A percentile compares a stretch with the other conserved stretches of the same genome.
phyloP scores from a whole-genome alignment of 2,329 filamentous ascomycete genomes.

The Neophaeococcomyces mojaviensis region DNA sequence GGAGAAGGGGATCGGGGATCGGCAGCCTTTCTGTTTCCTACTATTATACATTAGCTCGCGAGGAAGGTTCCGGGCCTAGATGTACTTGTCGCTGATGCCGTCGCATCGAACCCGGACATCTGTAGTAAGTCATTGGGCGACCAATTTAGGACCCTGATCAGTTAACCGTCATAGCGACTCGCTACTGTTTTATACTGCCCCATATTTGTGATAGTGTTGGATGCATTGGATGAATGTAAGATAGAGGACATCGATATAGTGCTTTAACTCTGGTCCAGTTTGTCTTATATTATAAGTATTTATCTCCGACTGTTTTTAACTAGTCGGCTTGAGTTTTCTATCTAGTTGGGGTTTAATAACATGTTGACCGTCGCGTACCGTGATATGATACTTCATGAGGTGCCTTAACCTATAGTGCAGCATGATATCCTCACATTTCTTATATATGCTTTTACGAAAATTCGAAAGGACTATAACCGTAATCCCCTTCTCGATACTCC shows the following conservation, averaged over 20 bases:
- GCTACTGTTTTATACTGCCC: neutral
- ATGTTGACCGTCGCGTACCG: slow-evolving; percentile 18
- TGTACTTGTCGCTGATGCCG: slow-evolving; percentile 11
- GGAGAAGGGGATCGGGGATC: slow-evolving; percentile 35
- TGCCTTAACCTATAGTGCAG: slow-evolving; percentile 3
- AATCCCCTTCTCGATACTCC: slow-evolving; percentile 5
- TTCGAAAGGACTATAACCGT: slow-evolving; percentile 10
- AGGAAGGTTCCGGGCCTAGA: slow-evolving; percentile 24
- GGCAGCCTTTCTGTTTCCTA: slow-evolving; percentile 34
- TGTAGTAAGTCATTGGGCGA: slow-evolving; percentile 20
- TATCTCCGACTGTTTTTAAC: slow-evolving; percentile 24
- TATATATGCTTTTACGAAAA: neutral
- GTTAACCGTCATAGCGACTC: slow-evolving; percentile 21
- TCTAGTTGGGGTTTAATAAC: slow-evolving; percentile 20
- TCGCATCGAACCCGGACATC: slow-evolving; percentile 26
- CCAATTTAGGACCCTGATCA: slow-evolving; percentile 23
- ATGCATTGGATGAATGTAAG: slow-evolving; percentile 28
- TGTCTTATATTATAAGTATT: slow-evolving; percentile 17
- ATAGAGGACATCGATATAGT: slow-evolving; percentile 20
- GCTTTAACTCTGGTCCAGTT: slow-evolving; percentile 15
- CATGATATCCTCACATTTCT: slow-evolving; percentile 6
- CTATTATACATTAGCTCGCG: slow-evolving; percentile 32
- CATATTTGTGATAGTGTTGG: slow-evolving; percentile 23
- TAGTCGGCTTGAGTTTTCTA: slow-evolving; percentile 25
- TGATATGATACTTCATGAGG: slow-evolving; percentile 14